phyloP scores from a whole-genome alignment of 1,284 basidiomycete species.

The Irpex sp. region DNA sequence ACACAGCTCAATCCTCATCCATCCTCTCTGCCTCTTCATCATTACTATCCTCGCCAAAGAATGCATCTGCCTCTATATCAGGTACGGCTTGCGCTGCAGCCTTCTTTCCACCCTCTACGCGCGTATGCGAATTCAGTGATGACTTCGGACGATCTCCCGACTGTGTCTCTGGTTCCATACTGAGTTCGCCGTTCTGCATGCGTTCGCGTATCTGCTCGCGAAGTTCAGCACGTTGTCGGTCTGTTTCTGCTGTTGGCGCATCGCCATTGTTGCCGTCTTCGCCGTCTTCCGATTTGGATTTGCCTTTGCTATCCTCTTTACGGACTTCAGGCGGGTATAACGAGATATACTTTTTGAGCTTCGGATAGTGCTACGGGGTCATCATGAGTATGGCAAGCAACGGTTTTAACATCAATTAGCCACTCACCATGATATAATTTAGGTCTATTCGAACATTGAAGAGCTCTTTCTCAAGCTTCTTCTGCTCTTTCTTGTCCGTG shows the following conservation, averaged over 20 bases:
- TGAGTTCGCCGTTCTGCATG: constrained; percentile 65
- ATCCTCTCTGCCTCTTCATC: constrained; percentile 12
- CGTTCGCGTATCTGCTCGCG: constrained; percentile 51
- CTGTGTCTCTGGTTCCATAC: constrained; percentile 57
- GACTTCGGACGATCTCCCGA: constrained; percentile 3
- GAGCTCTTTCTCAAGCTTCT: constrained; percentile 47
- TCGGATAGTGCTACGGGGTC: constrained; percentile 69
- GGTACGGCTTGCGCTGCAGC: not conserved
- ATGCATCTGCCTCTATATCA: constrained; percentile 38
- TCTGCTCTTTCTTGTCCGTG: constrained; percentile 32
- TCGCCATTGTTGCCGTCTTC: constrained; percentile 9
- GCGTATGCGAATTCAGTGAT: not conserved
- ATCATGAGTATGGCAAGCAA: not conserved
- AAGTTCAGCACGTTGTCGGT: constrained; percentile 58
- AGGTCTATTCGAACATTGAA: constrained; percentile 70
- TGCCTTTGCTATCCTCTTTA: constrained; percentile 19
- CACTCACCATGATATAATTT: constrained; percentile 77
- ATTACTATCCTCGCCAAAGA: constrained; percentile 39
- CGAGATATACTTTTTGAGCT: constrained; percentile 80
- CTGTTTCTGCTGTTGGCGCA: constrained; percentile 28
- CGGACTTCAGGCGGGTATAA: constrained; percentile 74
- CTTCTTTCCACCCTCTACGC: constrained; percentile 10
- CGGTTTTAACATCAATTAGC: constrained; percentile 1
- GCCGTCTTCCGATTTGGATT: not conserved
- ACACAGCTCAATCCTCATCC: constrained; percentile 3